phyloP scores from a whole-genome alignment of 208 protist species.

The Crithidia thermophila region DNA sequence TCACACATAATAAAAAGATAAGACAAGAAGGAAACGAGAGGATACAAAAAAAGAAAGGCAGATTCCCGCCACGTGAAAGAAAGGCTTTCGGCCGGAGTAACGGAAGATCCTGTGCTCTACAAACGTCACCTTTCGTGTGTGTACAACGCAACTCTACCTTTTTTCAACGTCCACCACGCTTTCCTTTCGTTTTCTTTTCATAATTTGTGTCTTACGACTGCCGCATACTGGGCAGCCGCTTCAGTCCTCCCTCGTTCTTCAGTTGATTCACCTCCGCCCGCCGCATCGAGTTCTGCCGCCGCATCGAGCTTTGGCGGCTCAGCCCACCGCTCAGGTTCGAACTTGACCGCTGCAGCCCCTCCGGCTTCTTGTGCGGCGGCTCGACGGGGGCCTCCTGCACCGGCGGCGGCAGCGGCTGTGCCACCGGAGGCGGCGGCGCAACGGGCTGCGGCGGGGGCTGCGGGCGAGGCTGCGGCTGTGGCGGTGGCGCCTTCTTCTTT shows the following conservation, averaged over 20 bases:
- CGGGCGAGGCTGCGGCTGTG: constrained; percentile 1
- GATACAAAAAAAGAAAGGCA: too few species aligned
- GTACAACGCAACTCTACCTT: too few species aligned
- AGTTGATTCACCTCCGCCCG: constrained; percentile 52
- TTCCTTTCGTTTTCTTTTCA: too few species aligned
- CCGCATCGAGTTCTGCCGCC: constrained; percentile 51
- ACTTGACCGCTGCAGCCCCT: constrained; percentile 8
- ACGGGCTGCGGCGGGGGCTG: constrained; percentile 2
- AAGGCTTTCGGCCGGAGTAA: too few species aligned
- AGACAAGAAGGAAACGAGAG: neutral
- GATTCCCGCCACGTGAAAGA: too few species aligned
- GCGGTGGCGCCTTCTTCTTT: constrained; percentile 11
- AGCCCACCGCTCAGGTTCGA: constrained; percentile 37
- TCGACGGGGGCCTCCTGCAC: constrained; percentile 6
- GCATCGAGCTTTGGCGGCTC: constrained; percentile 45
- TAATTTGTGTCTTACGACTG: too few species aligned
- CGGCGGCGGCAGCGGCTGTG: constrained; percentile 2
- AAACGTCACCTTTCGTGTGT: too few species aligned
- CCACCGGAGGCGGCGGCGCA: neutral
- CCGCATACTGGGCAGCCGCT: constrained; percentile 50
- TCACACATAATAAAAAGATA: neutral
- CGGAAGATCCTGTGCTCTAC: too few species aligned
- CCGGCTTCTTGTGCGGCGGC: neutral
- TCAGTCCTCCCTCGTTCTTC: constrained; percentile 44
- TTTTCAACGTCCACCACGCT: too few species aligned